These are phyloP conservation scores for Prototheca wickerhamii DNA, from an alignment of 163 green algal species.

Conservation along the genomic window DNA sequence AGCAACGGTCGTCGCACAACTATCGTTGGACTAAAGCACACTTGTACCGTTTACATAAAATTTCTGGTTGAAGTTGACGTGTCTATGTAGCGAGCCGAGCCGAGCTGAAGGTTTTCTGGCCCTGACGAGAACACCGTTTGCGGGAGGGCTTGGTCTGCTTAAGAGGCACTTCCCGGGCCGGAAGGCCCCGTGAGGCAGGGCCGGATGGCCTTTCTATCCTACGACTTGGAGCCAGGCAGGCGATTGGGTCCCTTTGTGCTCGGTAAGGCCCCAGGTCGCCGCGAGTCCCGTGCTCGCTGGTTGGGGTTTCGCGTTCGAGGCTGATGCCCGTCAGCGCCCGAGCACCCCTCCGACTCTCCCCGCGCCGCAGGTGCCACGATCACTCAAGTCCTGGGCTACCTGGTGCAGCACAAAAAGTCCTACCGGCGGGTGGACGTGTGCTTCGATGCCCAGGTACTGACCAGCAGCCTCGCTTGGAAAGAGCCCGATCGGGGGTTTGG, in stretches of 20 bases:
- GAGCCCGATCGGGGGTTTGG: neutral
- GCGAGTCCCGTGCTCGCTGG: neutral
- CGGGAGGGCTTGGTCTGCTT: neutral
- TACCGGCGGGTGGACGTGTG: constrained; percentile 26
- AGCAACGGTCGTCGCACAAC: too few species aligned
- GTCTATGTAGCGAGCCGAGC: neutral
- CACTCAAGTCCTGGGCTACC: neutral
- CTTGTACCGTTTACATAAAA: too few species aligned
- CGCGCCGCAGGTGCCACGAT: neutral
- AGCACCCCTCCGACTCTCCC: too few species aligned
- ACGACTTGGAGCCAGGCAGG: neutral
- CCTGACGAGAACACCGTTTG: too few species aligned
- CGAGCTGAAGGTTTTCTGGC: neutral
- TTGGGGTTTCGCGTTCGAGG: neutral
- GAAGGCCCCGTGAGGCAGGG: neutral
- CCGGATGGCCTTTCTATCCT: neutral
- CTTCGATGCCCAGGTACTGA: constrained; percentile 19
- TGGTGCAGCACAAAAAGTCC: neutral
- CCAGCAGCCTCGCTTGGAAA: neutral
- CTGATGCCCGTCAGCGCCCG: neutral
- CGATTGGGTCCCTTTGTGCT: neutral
- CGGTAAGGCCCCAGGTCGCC: neutral
- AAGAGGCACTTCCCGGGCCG: neutral
- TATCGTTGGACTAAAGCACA: too few species aligned
- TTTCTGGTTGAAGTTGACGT: too few species aligned